A percentile compares a stretch with the other conserved stretches of the same genome.
Evolutionary conservation across 768 basidiomycete species (phyloP).

Genomic region (Pisolithus albus): DNA sequence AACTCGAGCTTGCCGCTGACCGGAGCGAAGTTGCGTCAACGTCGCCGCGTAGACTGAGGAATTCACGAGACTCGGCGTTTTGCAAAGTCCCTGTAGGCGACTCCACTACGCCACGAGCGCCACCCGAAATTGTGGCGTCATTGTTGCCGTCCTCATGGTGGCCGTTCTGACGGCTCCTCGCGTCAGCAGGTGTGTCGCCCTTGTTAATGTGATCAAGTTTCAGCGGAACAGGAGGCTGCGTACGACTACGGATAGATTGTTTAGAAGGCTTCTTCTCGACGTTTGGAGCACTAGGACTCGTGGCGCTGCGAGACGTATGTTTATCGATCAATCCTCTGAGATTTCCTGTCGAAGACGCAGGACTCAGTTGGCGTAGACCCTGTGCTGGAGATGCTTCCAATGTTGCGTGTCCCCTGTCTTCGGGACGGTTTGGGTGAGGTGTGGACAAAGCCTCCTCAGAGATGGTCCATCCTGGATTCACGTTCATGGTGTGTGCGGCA

Average conservation of each 20-base stretch:
- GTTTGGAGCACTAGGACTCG: conserved; percentile 2
- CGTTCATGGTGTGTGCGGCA: conserved; percentile 24
- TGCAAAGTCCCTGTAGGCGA: conserved; percentile 13
- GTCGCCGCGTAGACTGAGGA: conserved; percentile 12
- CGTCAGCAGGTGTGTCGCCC: conserved; percentile 7
- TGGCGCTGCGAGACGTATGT: conserved; percentile 3
- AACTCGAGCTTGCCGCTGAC: conserved; percentile 19
- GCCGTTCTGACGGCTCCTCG: conserved; percentile 6
- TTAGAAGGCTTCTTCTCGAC: conserved; percentile 18
- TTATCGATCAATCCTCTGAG: conserved; percentile 23
- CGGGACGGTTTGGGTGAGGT: conserved; percentile 13
- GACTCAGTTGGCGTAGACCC: conserved; percentile 19
- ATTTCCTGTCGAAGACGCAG: conserved; percentile 28
- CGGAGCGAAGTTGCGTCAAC: conserved; percentile 20
- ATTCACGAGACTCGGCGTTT: conserved; percentile 15
- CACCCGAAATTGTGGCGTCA: neutral
- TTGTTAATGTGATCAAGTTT: conserved; percentile 12
- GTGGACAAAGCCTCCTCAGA: conserved; percentile 24
- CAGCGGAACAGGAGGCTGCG: conserved; percentile 27
- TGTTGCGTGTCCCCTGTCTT: conserved; percentile 13
- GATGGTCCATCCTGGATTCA: conserved; percentile 6
- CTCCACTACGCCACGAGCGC: conserved; percentile 10
- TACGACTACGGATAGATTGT: conserved; percentile 16
- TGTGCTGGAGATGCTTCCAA: conserved; percentile 7
- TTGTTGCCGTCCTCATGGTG: conserved; percentile 17